These are phyloP conservation scores for Wickerhamomyces subpelliculosus DNA, from an alignment of 805 yeast species.

Conservation along the genomic window DNA sequence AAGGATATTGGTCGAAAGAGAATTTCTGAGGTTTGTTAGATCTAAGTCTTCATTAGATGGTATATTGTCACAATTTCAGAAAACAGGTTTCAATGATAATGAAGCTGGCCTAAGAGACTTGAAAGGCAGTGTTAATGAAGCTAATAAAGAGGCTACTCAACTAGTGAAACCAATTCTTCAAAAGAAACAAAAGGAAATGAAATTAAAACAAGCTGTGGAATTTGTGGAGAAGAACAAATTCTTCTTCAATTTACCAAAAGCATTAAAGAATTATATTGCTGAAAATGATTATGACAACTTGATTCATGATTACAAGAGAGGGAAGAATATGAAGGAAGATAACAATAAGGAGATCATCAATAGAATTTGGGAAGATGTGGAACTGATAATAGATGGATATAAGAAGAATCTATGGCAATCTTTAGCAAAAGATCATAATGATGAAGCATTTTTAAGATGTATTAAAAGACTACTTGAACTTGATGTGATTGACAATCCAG, in stretches of 20 bases:
- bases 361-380: conserved; percentile 52
- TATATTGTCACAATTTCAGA: conserved; percentile 46
- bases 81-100: conserved; percentile 23
- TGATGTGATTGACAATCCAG: conserved; percentile 59
- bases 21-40: conserved; percentile 57
- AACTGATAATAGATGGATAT: conserved; percentile 45
- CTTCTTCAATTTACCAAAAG: conserved; percentile 52
- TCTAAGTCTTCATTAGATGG: conserved; percentile 59
- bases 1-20: conserved; percentile 45
- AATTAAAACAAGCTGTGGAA: conserved; percentile 41
- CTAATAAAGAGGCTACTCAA: conserved; percentile 45
- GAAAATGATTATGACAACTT: conserved; percentile 52
- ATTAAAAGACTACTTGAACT: conserved; percentile 55
- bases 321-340: conserved; percentile 25
- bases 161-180: conserved; percentile 54
- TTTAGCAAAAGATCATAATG: conserved; percentile 22
- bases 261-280: conserved; percentile 34
- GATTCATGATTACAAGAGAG: conserved; percentile 49
- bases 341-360: conserved; percentile 33
- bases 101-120: conserved; percentile 25
- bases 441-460: conserved; percentile 29
- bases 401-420: conserved; percentile 46
- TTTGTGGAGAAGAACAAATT: conserved; percentile 45
- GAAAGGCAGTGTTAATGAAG: conserved; percentile 37
- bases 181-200: conserved; percentile 39